Evolutionary conservation across 139 green algal genomes (phyloP), one percentile per base, ranked within the genome.

Genomic region (Haematococcus lacustris): DNA sequence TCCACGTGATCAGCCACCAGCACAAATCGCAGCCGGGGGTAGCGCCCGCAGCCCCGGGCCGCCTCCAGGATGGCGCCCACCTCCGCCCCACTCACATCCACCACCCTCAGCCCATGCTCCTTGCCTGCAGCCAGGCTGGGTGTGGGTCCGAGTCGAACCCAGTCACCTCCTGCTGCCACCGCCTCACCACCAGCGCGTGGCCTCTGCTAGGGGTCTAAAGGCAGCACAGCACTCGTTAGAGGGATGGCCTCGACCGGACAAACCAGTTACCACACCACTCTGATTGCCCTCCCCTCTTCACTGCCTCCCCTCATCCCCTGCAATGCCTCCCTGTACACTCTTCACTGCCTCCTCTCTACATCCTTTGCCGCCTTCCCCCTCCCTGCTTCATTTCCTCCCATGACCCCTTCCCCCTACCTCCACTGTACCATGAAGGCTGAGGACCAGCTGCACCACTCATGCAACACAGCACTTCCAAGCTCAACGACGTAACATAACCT

Each of bases 1-100:
- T 83, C 78, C 40, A 86, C 68, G 57, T 86, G 79, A 43, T 89
- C 84, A 0, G 76, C 78, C 25, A 84, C 69, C 28, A 86, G 65
- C 30, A 86, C 68, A 70, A 86, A 82, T 35, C 76, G 80, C 57
- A 79, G 47, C 32, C 76, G 80, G 13, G 76, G 80, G 73, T 82
- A 86, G 50, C 80, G 70, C 0, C 73, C 76, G 51, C 74, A 78
- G 64, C 76, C 80, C n/a, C 80, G 73, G 1, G 76, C 80, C 5
- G 66, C 76, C 64, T 88, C 83, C 50, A 88, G 71, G 4, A 86
- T 57, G 50, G 72, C 60, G 23, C 38, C 35, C 35, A 75, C 2
- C 43, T 86, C 83, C 6, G 51, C 33, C 0, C 37, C 34, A 2
- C 65, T n/a, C 28, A 88, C 71, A 32, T 88, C 83, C 28, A 88